Evolutionary conservation across 192 early-diverging fungal genomes (phyloP), one percentile per base, ranked within the genome.

Genomic region (Geranomyces variabilis): DNA sequence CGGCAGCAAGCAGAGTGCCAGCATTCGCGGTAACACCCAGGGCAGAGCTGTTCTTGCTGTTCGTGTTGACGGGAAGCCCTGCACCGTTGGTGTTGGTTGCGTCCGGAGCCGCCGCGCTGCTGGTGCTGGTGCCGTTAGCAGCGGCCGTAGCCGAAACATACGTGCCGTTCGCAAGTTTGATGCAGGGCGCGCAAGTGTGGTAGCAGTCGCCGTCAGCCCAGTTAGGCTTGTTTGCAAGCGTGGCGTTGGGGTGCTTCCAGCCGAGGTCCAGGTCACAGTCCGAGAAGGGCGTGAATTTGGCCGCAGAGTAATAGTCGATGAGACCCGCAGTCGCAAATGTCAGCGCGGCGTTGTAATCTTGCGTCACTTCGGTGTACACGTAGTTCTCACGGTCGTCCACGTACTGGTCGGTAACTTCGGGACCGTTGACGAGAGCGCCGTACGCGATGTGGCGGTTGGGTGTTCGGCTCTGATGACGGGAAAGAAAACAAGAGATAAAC

Each of bases 371-470:
- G 0, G 75, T 76, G 59, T 56, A 76, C 13, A 31, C 53, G 56
- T 76, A 76, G 58, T 46, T 33, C 24, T 74, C 31, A 29, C 75
- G 69, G 33, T 73, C 53, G 59, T 76, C 75, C 6, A 69, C 57
- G 47, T 76, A 76, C 10, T 19, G 13, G 36, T 76, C 75, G 21
- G 41, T 67, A 0, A 47, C 34, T n/a, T 13, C 30, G 30, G 75
- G 75, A 12, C 75, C 75, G 41, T 72, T 72, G 15, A 64, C 75
- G 28, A 76, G 59, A 13, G 75, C 75, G 15, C 75, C 75, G 67
- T 81, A 53, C 83, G 86, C 69, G 29, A 86, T 77, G 60, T 81
- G 81, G 13, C 78, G 70, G 30, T 86, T 78, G n/a, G 61, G 51
- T 3, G 75, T 83, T 28, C 71, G 63, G n/a, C n/a, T n/a, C n/a